Evolutionary conservation across 2,329 filamentous ascomycete species (phyloP), one percentile per base, ranked within the genome.

Genomic region (Aspergillus quadricinctus): DNA sequence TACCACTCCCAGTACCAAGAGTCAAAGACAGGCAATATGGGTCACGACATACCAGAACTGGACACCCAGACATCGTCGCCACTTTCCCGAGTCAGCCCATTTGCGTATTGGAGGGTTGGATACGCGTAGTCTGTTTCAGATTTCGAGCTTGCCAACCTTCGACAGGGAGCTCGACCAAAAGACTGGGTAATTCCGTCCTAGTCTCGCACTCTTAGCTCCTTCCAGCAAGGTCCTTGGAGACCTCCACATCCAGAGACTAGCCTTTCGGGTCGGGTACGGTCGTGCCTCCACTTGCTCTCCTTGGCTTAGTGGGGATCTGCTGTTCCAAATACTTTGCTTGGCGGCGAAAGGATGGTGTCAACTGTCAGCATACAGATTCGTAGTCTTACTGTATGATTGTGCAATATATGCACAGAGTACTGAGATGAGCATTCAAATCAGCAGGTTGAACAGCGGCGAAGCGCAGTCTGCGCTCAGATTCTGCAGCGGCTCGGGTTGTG

Each of bases 91-190:
- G 27, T 28, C 28, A 50, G n/a, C 4, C 29, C n/a, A 50, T 29
- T 23, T 14, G 1, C 17, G 5, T 61, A 63, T 64, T 63, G 61
- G 61, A 41, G 41, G 53, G 51, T 40, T 50, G 7, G 19, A 52
- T 37, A 48, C 55, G 49, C 55, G 57, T 62, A 55, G 60, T 49
- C 55, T 60, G 60, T 63, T 64, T 64, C 61, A 63, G 61, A 60
- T 61, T 52, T 55, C 23, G 48, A 58, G 53, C 50, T 57, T 56
- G 21, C 40, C 28, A 14, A 49, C 53, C 28, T 49, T 51, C 29
- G 27, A 52, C 49, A 28, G 11, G 41, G 41, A 19, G 43, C 23
- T 46, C 11, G 21, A 46, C 43, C 43, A 14, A 7, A 3, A 5
- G 43, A 23, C 10, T 46, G 21, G 43, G 10, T 46, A 11, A 7